phyloP scores from a whole-genome alignment of 2,329 filamentous ascomycete genomes.

The Calonectria montana region DNA sequence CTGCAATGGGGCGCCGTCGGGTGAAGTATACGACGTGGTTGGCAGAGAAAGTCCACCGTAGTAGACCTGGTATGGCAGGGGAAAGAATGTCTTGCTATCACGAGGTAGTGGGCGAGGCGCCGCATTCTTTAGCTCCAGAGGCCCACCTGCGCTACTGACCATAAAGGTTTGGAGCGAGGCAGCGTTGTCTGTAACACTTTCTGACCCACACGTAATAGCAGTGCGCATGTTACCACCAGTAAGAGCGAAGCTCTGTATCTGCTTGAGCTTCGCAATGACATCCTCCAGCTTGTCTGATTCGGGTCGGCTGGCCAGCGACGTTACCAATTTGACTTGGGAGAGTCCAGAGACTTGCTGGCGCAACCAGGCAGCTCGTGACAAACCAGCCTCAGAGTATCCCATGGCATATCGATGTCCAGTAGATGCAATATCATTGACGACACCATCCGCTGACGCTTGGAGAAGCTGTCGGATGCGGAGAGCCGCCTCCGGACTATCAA shows the following conservation, averaged over 20 bases:
- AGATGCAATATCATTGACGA: slow-evolving; percentile 91
- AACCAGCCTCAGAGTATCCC: slow-evolving; percentile 82
- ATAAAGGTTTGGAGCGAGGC: slow-evolving; percentile 79
- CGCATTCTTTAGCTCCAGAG: slow-evolving; percentile 54
- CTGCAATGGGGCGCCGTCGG: slow-evolving; percentile 82
- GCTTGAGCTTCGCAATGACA: slow-evolving; percentile 84
- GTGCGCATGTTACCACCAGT: slow-evolving; percentile 77
- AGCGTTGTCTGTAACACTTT: slow-evolving; percentile 78
- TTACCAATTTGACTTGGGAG: slow-evolving; percentile 87
- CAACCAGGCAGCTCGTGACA: slow-evolving; percentile 78
- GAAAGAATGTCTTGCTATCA: slow-evolving; percentile 85
- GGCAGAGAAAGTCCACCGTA: slow-evolving; percentile 87
- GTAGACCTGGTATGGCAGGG: slow-evolving; percentile 96
- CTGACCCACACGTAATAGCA: slow-evolving; percentile 86
- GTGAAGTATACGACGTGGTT: slow-evolving; percentile 84
- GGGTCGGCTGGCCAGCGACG: slow-evolving; percentile 78
- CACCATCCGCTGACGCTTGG: slow-evolving; percentile 87
- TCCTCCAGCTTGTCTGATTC: slow-evolving; percentile 77
- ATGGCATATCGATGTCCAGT: slow-evolving; percentile 90
- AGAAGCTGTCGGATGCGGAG: slow-evolving; percentile 87
- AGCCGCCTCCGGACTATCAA: slow-evolving; percentile 84
- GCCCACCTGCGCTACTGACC: slow-evolving; percentile 38
- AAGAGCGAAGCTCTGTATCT: slow-evolving; percentile 84
- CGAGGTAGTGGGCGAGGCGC: slow-evolving; percentile 52
- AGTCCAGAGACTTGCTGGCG: slow-evolving; percentile 91